These are phyloP conservation scores for Gloeophyllum trabeum DNA, from an alignment of 768 basidiomycete genomes.

Conservation along the genomic window DNA sequence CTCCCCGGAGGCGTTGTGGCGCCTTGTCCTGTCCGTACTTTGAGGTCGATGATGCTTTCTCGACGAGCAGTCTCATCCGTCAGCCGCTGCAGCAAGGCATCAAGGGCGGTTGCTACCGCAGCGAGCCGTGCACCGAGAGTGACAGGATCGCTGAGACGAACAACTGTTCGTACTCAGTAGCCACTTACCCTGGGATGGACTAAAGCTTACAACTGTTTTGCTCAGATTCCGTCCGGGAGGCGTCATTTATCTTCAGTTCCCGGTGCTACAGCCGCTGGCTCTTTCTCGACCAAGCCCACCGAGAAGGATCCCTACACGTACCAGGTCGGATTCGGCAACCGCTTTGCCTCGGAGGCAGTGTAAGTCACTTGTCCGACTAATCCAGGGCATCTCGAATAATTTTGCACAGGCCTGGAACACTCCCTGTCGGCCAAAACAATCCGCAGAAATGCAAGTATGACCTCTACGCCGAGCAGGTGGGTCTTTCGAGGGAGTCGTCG, in stretches of 20 bases:
- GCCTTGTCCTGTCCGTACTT: too few species aligned
- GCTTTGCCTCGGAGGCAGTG: constrained; percentile 14
- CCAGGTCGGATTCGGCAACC: constrained; percentile 18
- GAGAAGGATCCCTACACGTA: constrained; percentile 15
- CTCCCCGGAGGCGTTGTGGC: too few species aligned
- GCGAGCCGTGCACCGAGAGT: not conserved
- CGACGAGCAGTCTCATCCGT: not conserved
- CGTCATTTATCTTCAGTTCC: not conserved
- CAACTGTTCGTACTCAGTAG: not conserved
- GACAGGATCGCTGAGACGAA: not conserved
- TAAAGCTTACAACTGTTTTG: not conserved
- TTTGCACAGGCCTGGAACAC: constrained; percentile 34
- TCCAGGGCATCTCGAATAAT: not conserved
- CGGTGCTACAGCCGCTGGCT: constrained; percentile 4
- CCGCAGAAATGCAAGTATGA: constrained; percentile 56
- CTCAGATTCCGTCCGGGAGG: not conserved
- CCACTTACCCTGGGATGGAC: not conserved
- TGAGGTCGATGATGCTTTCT: not conserved
- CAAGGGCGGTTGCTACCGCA: not conserved
- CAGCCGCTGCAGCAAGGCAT: not conserved
- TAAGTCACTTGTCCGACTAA: constrained; percentile 7
- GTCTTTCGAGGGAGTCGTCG: constrained; percentile 11
- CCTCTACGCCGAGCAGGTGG: constrained; percentile 47
- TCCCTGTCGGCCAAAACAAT: constrained; percentile 48
- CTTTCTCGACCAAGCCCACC: constrained; percentile 2